Base-by-base conservation (phyloP, 129 eudicot species). In the carrot (Daucus carota) region DNA sequence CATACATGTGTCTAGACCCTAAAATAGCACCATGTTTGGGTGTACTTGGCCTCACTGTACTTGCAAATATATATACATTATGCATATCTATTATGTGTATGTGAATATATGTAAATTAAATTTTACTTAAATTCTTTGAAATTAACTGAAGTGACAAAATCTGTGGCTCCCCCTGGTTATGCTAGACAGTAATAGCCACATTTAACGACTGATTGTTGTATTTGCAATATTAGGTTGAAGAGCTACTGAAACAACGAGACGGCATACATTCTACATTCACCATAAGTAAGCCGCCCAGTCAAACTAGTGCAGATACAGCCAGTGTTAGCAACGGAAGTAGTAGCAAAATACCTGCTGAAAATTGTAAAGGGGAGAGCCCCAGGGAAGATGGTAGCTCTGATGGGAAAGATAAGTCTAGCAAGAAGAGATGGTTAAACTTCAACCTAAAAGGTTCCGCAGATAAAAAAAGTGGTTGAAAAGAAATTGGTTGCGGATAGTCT, bases 221-320 rank as follows among this genome's bases (percentile, higher is more conserved):
- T 12, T 80, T 45, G 22, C 22, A 40, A 44, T 31, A 29, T 78
- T 88, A 94, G 99, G 99, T 94, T 50, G 99, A 94, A 17, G 99
- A 91, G 81, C 93, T 94, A 85, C 83, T 94, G 48, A 91, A 94
- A 87, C 89, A 91, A 80, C 79, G 99, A 67, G 99, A 94, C 72
- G 81, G 67, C 62, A 86, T 94, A 78, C 99, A 91, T 63, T 94
- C 99, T 24, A 80, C 96, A 3, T 94, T 94, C 80, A 91, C 92
- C 2, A 90, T 85, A 43, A 75, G 78, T 5, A 86, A 90, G 77
- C 80, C 96, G 6, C 74, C 86, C 65, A 75, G 78, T 20, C 46
- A 73, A 20, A 81, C 80, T 68, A 70, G 85, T 22, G 82, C 76
- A 14, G 75, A 84, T 33, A 57, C 47, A 32, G 18, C 75, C 10